phyloP scores from a whole-genome alignment of 805 yeast species.

The Kuraishia cidri region DNA sequence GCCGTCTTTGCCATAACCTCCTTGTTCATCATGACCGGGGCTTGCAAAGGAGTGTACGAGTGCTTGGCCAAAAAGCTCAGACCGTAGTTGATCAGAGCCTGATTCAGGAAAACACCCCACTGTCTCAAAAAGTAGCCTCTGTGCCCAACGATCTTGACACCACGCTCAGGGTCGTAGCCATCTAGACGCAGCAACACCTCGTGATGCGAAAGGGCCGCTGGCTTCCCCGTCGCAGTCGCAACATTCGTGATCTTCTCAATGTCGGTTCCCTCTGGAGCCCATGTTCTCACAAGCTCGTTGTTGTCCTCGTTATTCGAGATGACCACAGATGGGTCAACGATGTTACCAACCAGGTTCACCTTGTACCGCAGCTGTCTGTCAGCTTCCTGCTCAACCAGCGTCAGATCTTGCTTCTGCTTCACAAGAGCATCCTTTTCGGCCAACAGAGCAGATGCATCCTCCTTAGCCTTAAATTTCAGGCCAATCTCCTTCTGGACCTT shows the following conservation, averaged over 20 bases:
- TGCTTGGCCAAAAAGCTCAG: slow-evolving; percentile 70
- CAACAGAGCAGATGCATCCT: slow-evolving; percentile 81
- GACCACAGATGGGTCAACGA: slow-evolving; percentile 89
- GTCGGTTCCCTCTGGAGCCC: slow-evolving; percentile 66
- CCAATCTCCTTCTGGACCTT: slow-evolving; percentile 92
- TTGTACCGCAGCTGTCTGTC: slow-evolving; percentile 68
- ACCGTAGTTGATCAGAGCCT: slow-evolving; percentile 96
- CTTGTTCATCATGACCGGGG: slow-evolving; percentile 99
- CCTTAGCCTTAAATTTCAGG: slow-evolving; percentile 85
- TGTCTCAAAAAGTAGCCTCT: slow-evolving; percentile 95
- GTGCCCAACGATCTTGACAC: slow-evolving; percentile 95
- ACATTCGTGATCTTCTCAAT: slow-evolving; percentile 46
- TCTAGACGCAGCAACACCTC: slow-evolving; percentile 90
- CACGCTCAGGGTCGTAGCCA: slow-evolving; percentile 98
- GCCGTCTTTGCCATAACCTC: slow-evolving; percentile 99
- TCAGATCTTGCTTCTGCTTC: slow-evolving; percentile 58
- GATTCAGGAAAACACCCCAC: slow-evolving; percentile 95
- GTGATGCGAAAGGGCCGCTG: slow-evolving; percentile 85
- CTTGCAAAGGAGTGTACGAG: slow-evolving; percentile 87
- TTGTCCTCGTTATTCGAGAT: slow-evolving; percentile 83
- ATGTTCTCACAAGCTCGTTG: slow-evolving; percentile 78
- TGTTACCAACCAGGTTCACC: slow-evolving; percentile 87
- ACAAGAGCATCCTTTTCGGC: slow-evolving; percentile 72
- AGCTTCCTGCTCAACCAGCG: slow-evolving; percentile 66
- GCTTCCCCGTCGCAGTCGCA: slow-evolving; percentile 71